phyloP scores from a whole-genome alignment of 306 rosid genomes.

The Styphnolobium japonicum region DNA sequence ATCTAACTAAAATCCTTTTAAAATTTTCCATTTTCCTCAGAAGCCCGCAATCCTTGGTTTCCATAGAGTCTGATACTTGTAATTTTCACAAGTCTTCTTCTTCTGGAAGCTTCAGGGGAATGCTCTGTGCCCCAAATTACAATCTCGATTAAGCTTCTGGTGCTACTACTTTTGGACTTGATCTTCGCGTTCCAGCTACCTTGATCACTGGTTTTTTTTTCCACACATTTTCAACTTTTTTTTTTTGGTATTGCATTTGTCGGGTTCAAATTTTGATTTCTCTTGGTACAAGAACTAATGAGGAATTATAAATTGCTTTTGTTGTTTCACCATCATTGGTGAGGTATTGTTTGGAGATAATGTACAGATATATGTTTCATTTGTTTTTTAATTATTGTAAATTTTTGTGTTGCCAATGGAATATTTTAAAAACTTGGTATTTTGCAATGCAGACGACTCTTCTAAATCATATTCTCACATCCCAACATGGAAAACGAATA shows the following conservation, averaged over 20 bases:
- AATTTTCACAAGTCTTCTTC: not conserved
- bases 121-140: slow-evolving; percentile 33
- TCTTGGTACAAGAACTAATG: not conserved
- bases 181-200: slow-evolving; percentile 62
- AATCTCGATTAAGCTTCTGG: slow-evolving; percentile 10
- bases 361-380: not conserved
- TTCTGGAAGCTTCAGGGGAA: slow-evolving; percentile 34
- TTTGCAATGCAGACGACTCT: slow-evolving; percentile 53
- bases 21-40: slow-evolving; percentile 17
- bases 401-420: not conserved
- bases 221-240: not conserved
- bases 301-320: not conserved
- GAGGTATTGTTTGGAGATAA: not conserved
- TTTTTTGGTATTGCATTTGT: not conserved
- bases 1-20: not conserved
- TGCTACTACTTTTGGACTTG: slow-evolving; percentile 25
- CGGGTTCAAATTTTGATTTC: not conserved
- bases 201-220: slow-evolving; percentile 50
- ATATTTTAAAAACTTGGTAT: not conserved
- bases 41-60: slow-evolving; percentile 18
- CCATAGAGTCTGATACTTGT: slow-evolving; percentile 1
- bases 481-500: slow-evolving; percentile 66
- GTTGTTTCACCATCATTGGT: not conserved
- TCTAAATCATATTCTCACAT: slow-evolving; percentile 60
- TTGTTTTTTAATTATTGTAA: not conserved